phyloP scores from a whole-genome alignment of 2,329 filamentous ascomycete genomes.

The Lasiodiplodia sp. region DNA sequence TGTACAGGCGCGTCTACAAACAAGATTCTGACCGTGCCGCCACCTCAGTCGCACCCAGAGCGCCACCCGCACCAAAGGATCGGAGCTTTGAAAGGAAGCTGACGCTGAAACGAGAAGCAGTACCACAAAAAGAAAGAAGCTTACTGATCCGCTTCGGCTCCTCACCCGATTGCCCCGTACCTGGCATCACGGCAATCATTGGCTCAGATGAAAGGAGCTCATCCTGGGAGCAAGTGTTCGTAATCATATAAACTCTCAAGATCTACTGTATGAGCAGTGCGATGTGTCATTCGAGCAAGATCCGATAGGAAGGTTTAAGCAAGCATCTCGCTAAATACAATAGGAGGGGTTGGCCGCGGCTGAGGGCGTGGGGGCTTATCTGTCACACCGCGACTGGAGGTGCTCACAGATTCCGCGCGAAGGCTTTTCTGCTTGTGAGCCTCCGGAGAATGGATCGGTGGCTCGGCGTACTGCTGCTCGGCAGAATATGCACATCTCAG shows the following conservation, averaged over 20 bases:
- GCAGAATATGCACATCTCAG: background rate
- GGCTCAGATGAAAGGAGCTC: background rate
- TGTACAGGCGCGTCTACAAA: background rate
- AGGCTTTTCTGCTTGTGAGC: background rate
- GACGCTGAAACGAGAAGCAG: background rate
- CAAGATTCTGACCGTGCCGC: background rate
- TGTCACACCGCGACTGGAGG: background rate
- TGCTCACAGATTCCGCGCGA: too few relatives aligned
- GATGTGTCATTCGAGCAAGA: background rate
- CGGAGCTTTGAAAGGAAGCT: background rate
- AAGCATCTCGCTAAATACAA: background rate
- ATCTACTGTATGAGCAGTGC: background rate
- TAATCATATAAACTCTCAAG: slow-evolving; percentile 1
- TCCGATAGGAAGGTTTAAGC: background rate
- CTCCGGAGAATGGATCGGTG: background rate
- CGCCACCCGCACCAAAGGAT: background rate
- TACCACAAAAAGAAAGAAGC: slow-evolving; percentile 1
- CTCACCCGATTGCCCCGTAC: slow-evolving; percentile 9
- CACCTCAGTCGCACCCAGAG: background rate
- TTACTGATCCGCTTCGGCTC: slow-evolving; percentile 17
- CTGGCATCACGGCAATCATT: background rate
- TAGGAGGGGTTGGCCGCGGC: background rate
- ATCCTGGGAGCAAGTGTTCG: background rate
- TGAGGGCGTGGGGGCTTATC: background rate
- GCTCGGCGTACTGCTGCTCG: too few relatives aligned